Evolutionary conservation across 306 rosid species (phyloP).

Genomic region (Malus orientalis): DNA sequence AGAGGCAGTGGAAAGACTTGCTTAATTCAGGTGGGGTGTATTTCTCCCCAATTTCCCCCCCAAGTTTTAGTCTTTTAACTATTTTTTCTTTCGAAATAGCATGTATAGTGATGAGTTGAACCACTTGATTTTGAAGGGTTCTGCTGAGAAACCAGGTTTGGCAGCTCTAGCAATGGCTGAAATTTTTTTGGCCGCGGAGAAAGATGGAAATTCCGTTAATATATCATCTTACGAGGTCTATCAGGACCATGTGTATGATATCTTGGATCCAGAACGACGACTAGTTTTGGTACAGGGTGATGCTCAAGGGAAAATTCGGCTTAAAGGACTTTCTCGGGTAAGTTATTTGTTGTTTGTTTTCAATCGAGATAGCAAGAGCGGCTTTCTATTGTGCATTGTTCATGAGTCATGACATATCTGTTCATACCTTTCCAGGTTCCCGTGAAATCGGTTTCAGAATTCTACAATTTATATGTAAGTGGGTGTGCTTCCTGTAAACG

Average conservation of each 20-base stretch:
- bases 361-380: not conserved
- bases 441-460: conserved; percentile 54
- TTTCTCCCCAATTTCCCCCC: too few species aligned
- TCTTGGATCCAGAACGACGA: conserved; percentile 50
- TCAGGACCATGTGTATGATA: conserved; percentile 66
- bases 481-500: conserved; percentile 44
- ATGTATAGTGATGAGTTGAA: not conserved
- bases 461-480: conserved; percentile 36
- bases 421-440: conserved; percentile 39
- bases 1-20: conserved; percentile 79
- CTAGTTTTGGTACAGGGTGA: conserved; percentile 59
- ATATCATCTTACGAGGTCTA: conserved; percentile 74
- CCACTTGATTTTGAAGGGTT: conserved; percentile 51
- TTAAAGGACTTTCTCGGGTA: conserved; percentile 76
- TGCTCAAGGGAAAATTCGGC: conserved; percentile 53
- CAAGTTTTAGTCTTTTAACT: not conserved
- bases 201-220: conserved; percentile 36
- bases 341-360: conserved; percentile 9
- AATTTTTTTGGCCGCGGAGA: conserved; percentile 48
- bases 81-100: not conserved
- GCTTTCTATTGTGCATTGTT: not conserved
- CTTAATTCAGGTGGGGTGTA: conserved; percentile 51
- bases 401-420: not conserved
- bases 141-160: conserved; percentile 61
- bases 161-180: conserved; percentile 56